Evolutionary conservation across 495 filamentous ascomycete genomes (phyloP).

Genomic region (Delitschia confertaspora): DNA sequence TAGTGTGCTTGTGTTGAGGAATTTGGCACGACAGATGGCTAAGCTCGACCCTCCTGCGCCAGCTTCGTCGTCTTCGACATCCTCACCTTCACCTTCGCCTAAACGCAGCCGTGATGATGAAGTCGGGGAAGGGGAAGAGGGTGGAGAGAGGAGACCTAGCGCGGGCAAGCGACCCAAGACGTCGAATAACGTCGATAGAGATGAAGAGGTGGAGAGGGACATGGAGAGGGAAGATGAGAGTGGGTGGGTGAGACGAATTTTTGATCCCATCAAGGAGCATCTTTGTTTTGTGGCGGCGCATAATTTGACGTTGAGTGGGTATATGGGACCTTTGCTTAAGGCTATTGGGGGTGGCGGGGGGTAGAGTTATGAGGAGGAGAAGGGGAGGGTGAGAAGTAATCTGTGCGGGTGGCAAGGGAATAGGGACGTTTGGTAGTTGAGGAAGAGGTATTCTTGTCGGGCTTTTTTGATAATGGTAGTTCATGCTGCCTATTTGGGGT

Average conservation of each 20-base stretch:
- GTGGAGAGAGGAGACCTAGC: conserved; percentile 15
- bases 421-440: too few species aligned
- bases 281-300: conserved; percentile 40
- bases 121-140: conserved; percentile 12
- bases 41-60: conserved; percentile 21
- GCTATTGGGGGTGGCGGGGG: conserved; percentile 33
- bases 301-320: conserved; percentile 40
- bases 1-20: conserved; percentile 76
- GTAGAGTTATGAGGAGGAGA: conserved; percentile 1
- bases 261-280: conserved; percentile 37
- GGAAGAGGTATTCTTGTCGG: too few species aligned
- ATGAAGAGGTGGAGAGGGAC: conserved; percentile 18
- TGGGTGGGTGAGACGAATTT: conserved; percentile 42
- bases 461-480: too few species aligned
- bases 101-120: conserved; percentile 8
- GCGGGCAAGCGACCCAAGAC: conserved; percentile 49
- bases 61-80: not conserved
- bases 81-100: conserved; percentile 14
- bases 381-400: not conserved
- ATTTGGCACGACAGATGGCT: conserved; percentile 52
- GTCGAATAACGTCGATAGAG: conserved; percentile 42
- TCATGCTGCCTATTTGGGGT: too few species aligned
- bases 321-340: conserved; percentile 39
- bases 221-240: conserved; percentile 37
- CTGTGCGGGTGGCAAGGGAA: too few species aligned